Evolutionary conservation across 2,329 filamentous ascomycete species (phyloP), one percentile per base, ranked within the genome.

Genomic region (Amauroascus niger): DNA sequence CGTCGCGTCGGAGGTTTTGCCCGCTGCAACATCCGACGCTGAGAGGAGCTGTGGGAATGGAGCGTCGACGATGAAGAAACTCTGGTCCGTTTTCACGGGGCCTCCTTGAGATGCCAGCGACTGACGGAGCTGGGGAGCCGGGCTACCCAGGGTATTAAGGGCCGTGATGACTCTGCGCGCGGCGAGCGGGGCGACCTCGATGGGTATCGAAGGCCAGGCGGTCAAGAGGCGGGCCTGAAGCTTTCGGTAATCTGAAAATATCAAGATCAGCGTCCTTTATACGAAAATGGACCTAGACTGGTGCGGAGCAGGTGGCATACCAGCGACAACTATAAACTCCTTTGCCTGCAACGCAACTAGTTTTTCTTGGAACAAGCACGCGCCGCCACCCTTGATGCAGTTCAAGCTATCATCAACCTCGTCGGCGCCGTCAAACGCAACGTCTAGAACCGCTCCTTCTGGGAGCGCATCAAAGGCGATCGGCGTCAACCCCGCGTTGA

Each of bases 331-430:
- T 58, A 96, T 78, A 65, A 96, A 95, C 66, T 87, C 87, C 70
- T 82, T 86, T 2, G 88, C 85, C 48, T 86, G 81, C 56, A 88
- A 81, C 4, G 90, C 90, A 3, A 98, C 90, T 33, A 98, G 77
- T 76, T 98, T 98, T 74, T 98, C 93, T 71, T 97, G 93, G 74
- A 95, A 95, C 54, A 97, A 74, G 71, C 93, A 98, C n/a, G 89
- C 93, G 55, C 93, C 93, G 48, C 93, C 93, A 52, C 93, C 93
- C 75, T 97, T 97, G 75, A 98, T 97, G 66, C 91, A 88, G 71
- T 97, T 98, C 56, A 98, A 74, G 50, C 94, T 87, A 45, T 88
- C 83, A 67, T 98, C 93, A 30, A 98, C 89, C 74, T 98, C 93
- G 68, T 98, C 93, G 3, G 93, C 93, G 52, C 93, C 93, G 66